These are phyloP conservation scores for Euphrasia confusa DNA, from an alignment of 257 asterid genomes.

Conservation along the genomic window DNA sequence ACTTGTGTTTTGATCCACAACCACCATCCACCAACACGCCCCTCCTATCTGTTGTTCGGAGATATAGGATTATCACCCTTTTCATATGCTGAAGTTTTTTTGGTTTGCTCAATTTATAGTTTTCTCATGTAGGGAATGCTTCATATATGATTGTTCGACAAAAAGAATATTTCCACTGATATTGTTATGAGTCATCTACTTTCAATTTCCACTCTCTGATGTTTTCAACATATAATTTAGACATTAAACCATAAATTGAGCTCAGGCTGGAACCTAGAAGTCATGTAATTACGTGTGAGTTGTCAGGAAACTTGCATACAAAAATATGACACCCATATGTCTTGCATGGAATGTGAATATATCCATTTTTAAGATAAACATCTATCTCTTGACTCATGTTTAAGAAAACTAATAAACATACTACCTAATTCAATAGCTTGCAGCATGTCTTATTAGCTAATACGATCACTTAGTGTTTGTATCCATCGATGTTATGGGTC, in stretches of 20 bases:
- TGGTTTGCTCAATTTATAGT: neutral
- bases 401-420: slow-evolving; percentile 14
- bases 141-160: slow-evolving; percentile 2
- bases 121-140: slow-evolving; percentile 7
- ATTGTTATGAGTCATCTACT: slow-evolving; percentile 14
- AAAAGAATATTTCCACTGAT: neutral
- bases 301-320: slow-evolving; percentile 11
- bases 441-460: slow-evolving; percentile 7
- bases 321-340: slow-evolving; percentile 9
- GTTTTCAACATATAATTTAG: slow-evolving; percentile 9
- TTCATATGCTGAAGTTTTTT: slow-evolving; percentile 6
- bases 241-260: slow-evolving; percentile 19
- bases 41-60: neutral
- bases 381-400: slow-evolving; percentile 2
- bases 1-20: no score
- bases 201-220: neutral
- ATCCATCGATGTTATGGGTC: slow-evolving; percentile 14
- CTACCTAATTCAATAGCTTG: slow-evolving; percentile 17
- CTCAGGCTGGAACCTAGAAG: slow-evolving; percentile 5
- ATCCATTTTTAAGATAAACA: slow-evolving; percentile 15
- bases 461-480: neutral
- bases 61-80: slow-evolving; percentile 7
- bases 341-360: slow-evolving; percentile 13
- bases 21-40: neutral
- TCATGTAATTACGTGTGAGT: slow-evolving; percentile 7